These are phyloP conservation scores for Penicillium macrosclerotiorum DNA, from an alignment of 495 filamentous ascomycete genomes.

Conservation along the genomic window DNA sequence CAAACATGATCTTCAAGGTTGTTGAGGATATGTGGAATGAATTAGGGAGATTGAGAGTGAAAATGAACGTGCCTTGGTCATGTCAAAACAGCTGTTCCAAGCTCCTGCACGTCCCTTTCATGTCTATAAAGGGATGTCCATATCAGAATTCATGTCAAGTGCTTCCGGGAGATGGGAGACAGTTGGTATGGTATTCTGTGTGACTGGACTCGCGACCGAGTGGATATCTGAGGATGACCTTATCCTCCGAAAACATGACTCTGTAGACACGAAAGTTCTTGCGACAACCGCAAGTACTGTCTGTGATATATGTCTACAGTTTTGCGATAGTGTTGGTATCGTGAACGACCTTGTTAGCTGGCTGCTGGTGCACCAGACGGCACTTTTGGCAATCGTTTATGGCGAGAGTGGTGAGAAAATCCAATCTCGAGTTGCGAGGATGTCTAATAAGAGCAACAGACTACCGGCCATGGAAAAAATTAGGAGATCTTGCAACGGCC, in stretches of 20 bases:
- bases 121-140: slow-evolving; percentile 15
- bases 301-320: slow-evolving; percentile 29
- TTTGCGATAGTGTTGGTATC: slow-evolving; percentile 25
- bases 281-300: slow-evolving; percentile 13
- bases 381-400: slow-evolving; percentile 21
- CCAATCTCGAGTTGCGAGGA: not conserved
- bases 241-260: slow-evolving; percentile 4
- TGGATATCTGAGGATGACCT: slow-evolving; percentile 8
- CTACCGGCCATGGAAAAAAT: slow-evolving; percentile 25
- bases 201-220: slow-evolving; percentile 18
- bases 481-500: slow-evolving; percentile 25
- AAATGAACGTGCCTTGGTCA: slow-evolving; percentile 7
- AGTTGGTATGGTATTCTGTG: slow-evolving; percentile 22
- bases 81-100: slow-evolving; percentile 24
- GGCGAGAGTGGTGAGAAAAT: slow-evolving; percentile 23
- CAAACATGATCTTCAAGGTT: slow-evolving; percentile 13
- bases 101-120: slow-evolving; percentile 14
- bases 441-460: slow-evolving; percentile 11
- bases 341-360: slow-evolving; percentile 26
- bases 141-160: slow-evolving; percentile 15
- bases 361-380: slow-evolving; percentile 20
- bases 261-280: slow-evolving; percentile 10
- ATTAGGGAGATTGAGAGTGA: slow-evolving; percentile 5
- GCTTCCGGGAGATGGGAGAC: slow-evolving; percentile 24
- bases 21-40: slow-evolving; percentile 19